Base-by-base conservation (phyloP, 768 basidiomycete species). In the Trametes cinnabarina region DNA sequence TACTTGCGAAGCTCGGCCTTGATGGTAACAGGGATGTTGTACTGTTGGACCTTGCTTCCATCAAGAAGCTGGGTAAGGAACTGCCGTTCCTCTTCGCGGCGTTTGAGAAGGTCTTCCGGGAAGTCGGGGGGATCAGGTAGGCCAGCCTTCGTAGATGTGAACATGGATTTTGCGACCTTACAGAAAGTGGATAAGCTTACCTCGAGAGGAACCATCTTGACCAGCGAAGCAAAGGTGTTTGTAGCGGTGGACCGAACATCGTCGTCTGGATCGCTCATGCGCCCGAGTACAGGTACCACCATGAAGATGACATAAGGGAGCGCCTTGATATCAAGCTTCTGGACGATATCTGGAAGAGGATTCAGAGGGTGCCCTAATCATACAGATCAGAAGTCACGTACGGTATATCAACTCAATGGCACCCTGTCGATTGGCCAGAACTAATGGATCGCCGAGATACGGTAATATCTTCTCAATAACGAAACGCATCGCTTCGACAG, bases 181-280 rank as follows among this genome's bases (percentile, higher is more conserved):
- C n/a, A n/a, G 17, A 30, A 3, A 23, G 3, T n/a, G 3, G 25
- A 37, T 17, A 23, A 10, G n/a, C 79, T 59, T 60, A 94, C 94
- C 82, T 98, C 97, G 0, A 99, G 79, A 5, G 97, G 97, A 12
- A 98, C 93, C 90, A 99, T 96, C 77, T 98, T 98, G 61, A 99
- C 92, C 17, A 99, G 76, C 0, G 93, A 90, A 0, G 97, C 97
- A 68, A 99, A 99, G 0, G 94, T 95, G 68, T 94, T 94, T n/a
- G 97, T 98, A 3, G 97, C 88, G 2, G 93, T 85, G 26, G 96
- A 85, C 25, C 97, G 88, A 40, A 97, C 89, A 58, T 92, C 90
- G 60, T 94, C 93, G 66, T 98, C 87, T 4, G 85, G 69, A 71
- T 99, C 97, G 65, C 94, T 98, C 97, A 98, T 99, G 34, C 97